These are phyloP conservation scores for Phlebiopsis flavidoalba DNA, from an alignment of 768 basidiomycete genomes.

Conservation along the genomic window DNA sequence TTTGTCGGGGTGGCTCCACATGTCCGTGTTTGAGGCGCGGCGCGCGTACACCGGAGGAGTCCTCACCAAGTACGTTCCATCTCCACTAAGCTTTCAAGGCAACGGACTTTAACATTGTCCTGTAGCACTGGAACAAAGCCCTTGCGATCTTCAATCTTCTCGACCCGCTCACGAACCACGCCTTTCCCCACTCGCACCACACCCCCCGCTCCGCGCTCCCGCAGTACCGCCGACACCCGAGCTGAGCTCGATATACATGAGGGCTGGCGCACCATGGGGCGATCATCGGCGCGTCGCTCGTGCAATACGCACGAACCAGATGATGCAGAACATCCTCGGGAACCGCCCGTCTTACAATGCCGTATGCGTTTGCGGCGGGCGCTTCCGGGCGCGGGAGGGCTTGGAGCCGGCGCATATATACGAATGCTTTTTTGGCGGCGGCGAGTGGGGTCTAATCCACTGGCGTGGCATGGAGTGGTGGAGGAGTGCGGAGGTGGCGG, in stretches of 20 bases:
- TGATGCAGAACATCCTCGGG: conserved; percentile 1
- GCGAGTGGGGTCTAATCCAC: too few species aligned
- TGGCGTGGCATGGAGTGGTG: background rate
- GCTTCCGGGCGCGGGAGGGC: background rate
- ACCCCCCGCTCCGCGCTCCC: conserved; percentile 4
- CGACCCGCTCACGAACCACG: background rate
- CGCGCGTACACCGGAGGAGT: background rate
- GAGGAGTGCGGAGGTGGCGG: background rate
- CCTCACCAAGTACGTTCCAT: background rate
- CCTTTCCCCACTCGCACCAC: conserved; percentile 6
- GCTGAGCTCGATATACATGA: background rate
- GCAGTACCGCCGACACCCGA: background rate
- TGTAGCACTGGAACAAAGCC: background rate
- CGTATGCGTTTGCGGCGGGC: background rate
- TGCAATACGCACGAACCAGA: background rate
- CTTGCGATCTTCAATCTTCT: background rate
- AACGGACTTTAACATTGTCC: background rate
- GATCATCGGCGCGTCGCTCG: background rate
- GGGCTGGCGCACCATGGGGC: background rate
- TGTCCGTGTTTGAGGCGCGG: conserved; percentile 4
- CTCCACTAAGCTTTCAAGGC: background rate
- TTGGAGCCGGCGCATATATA: background rate
- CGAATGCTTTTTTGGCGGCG: background rate
- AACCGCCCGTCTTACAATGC: background rate
- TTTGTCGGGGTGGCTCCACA: conserved; percentile 9